phyloP scores from a whole-genome alignment of 306 rosid species.

The Morella rubra region DNA sequence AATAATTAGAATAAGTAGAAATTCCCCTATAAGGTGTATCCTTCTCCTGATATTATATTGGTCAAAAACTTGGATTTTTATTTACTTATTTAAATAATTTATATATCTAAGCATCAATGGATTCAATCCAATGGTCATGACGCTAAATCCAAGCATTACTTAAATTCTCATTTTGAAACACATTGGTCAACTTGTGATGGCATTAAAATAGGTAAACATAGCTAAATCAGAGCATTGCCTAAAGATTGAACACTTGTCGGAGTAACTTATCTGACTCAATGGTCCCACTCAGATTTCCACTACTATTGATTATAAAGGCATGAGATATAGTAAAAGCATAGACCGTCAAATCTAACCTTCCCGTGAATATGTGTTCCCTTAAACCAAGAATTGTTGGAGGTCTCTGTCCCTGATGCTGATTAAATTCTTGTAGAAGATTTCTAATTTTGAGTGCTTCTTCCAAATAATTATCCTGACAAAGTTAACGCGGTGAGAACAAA shows the following conservation, averaged over 20 bases:
- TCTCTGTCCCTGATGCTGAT: constrained; percentile 55
- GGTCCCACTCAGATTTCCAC: neutral
- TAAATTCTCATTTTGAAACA: neutral
- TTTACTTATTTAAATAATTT: neutral
- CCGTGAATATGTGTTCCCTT: constrained; percentile 94
- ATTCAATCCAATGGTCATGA: neutral
- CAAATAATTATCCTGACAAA: constrained; percentile 78
- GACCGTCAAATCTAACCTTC: constrained; percentile 61
- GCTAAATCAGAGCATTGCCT: no score
- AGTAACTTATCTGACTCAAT: neutral
- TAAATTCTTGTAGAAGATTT: constrained; percentile 92
- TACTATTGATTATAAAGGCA: neutral
- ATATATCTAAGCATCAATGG: neutral
- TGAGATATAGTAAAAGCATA: constrained; percentile 6
- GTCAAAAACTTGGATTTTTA: neutral
- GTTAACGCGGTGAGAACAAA: constrained; percentile 30
- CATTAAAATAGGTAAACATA: neutral
- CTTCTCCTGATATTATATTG: neutral
- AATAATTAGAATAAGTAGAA: neutral
- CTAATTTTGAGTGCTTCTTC: constrained; percentile 98
- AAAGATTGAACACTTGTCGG: neutral
- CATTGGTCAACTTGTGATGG: neutral
- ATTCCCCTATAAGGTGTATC: neutral
- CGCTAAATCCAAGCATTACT: neutral
- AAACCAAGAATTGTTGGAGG: constrained; percentile 91